Conservation (phyloP, 164 flowering plant species). For the Dillenia suffruticosa region DNA sequence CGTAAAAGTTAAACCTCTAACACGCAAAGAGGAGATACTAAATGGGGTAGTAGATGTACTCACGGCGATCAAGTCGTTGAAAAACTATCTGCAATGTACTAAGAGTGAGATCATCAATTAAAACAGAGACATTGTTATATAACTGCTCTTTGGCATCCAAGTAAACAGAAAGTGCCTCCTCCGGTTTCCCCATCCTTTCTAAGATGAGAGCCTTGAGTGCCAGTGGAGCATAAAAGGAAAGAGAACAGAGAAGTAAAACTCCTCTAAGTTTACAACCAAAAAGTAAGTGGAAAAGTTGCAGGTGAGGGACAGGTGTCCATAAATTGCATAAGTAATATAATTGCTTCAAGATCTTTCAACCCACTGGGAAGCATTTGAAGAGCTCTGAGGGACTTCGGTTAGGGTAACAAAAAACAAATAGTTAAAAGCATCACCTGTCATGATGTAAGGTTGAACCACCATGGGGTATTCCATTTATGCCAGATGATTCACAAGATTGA, state of each 20-base stretch:
- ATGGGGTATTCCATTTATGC: no score
- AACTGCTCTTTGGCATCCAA: slow-evolving; percentile 67
- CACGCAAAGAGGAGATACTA: not conserved
- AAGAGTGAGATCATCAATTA: slow-evolving; percentile 80
- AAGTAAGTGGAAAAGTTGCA: no score
- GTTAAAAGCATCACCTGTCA: no score
- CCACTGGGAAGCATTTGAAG: no score
- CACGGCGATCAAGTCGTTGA: slow-evolving; percentile 82
- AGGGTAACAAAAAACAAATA: no score
- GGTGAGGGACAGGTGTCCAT: no score
- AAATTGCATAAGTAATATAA: no score
- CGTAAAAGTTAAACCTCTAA: not conserved
- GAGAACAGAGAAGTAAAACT: not conserved
- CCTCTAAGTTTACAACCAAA: no score
- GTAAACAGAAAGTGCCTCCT: slow-evolving; percentile 73
- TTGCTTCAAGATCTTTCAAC: no score
- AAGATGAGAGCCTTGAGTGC: slow-evolving; percentile 80
- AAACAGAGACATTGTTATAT: slow-evolving; percentile 32
- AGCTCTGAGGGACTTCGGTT: no score
- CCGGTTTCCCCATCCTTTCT: slow-evolving; percentile 88
- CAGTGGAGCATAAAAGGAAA: slow-evolving; percentile 23
- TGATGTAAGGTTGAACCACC: no score
- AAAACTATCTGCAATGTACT: slow-evolving; percentile 90
- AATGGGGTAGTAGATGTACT: slow-evolving; percentile 19
- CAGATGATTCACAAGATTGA: no score